A percentile compares a stretch with the other conserved stretches of the same genome.
These are phyloP conservation scores for Boletus rex-veris DNA, from an alignment of 768 basidiomycete species.

Conservation along the genomic window DNA sequence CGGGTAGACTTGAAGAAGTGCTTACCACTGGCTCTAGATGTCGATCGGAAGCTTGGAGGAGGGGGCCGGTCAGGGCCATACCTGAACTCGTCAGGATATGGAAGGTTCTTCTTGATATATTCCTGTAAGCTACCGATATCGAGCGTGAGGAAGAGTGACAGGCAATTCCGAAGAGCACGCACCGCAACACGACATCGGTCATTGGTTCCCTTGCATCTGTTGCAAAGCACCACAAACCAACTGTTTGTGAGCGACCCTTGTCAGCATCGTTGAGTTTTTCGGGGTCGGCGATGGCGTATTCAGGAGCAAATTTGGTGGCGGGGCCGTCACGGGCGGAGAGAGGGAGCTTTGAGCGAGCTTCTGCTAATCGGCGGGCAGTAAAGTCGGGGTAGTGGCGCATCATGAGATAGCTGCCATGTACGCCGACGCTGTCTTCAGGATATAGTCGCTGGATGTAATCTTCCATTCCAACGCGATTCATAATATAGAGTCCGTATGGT, in stretches of 20 bases:
- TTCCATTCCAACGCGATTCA: constrained; percentile 77
- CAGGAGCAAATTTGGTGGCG: constrained; percentile 47
- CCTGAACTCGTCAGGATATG: constrained; percentile 70
- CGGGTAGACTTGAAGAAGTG: background rate
- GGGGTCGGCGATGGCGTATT: constrained; percentile 42
- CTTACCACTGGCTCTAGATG: constrained; percentile 30
- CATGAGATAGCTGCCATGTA: constrained; percentile 64
- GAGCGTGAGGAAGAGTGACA: background rate
- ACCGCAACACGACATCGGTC: constrained; percentile 69
- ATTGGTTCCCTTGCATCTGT: constrained; percentile 69
- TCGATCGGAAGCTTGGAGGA: constrained; percentile 47
- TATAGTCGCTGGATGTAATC: constrained; percentile 73
- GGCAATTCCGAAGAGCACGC: constrained; percentile 15
- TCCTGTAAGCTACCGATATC: constrained; percentile 49
- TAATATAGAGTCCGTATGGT: constrained; percentile 79
- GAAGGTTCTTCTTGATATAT: constrained; percentile 60
- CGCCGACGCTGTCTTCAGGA: constrained; percentile 70
- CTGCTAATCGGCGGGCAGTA: constrained; percentile 46
- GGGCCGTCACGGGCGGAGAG: constrained; percentile 27
- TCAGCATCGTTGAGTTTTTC: constrained; percentile 43
- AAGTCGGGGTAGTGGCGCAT: constrained; percentile 72
- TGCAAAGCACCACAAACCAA: constrained; percentile 75
- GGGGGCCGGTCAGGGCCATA: constrained; percentile 68
- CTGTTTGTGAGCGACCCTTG: constrained; percentile 55
- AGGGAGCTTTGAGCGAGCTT: constrained; percentile 28